These are phyloP conservation scores for Silene coronaria DNA, from an alignment of 179 eudicot species.

Conservation along the genomic window DNA sequence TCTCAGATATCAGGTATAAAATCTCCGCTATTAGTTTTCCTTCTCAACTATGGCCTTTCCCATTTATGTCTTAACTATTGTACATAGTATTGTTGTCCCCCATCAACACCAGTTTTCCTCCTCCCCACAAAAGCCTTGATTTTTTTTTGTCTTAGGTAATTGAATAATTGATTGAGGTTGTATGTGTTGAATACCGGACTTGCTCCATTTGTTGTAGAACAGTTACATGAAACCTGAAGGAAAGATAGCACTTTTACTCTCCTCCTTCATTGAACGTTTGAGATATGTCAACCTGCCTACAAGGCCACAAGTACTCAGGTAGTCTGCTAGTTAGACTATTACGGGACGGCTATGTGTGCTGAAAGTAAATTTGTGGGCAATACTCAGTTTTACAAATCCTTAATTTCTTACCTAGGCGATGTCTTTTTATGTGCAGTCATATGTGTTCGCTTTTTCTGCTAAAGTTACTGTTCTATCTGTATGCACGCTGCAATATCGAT, in stretches of 20 bases:
- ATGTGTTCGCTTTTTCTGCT: too few relatives aligned
- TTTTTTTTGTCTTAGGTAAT: not conserved
- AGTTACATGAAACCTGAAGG: not conserved
- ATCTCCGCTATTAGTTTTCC: not conserved
- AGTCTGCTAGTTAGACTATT: too few relatives aligned
- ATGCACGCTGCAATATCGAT: too few relatives aligned
- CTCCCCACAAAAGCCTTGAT: not conserved
- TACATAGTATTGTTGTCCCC: not conserved
- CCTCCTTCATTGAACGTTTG: too few relatives aligned
- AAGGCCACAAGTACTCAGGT: too few relatives aligned
- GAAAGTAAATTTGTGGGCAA: not conserved
- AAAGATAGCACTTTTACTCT: too few relatives aligned
- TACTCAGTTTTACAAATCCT: too few relatives aligned
- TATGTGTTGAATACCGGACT: not conserved
- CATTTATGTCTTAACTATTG: not conserved
- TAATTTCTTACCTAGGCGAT: too few relatives aligned
- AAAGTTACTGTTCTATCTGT: too few relatives aligned
- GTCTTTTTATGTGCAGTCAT: too few relatives aligned
- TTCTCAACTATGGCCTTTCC: too few relatives aligned
- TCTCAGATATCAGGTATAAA: slow-evolving; percentile 86
- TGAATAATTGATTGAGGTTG: not conserved
- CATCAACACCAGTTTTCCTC: not conserved
- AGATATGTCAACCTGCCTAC: too few relatives aligned
- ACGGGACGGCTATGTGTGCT: not conserved
- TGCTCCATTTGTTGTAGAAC: slow-evolving; percentile 2